Base-by-base conservation (phyloP, 139 green algal genomes). In the Spirogloea muscicola region DNA sequence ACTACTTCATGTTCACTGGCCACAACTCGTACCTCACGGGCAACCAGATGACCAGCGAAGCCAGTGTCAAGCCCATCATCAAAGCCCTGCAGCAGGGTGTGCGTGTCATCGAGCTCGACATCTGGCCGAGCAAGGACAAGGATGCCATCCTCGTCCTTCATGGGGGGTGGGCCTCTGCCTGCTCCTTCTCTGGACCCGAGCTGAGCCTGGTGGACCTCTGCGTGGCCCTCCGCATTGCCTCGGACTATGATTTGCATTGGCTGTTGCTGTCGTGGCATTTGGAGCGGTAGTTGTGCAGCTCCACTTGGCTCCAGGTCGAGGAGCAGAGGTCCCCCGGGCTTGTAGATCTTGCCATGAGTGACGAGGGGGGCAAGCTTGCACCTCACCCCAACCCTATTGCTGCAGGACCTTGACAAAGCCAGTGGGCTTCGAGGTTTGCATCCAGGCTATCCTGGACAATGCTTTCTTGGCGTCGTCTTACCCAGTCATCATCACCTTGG, bases 1-100 rank as follows among this genome's bases (percentile, higher is more conserved):
- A 81, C 34, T 81, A 81, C 66, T 81, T 58, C 74, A 78, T 77
- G 25, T 77, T 61, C 49, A 78, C 74, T 25, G 27, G 42, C 25
- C 74, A 81, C 51, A 81, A 81, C 65, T 71, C 74, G 49, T 81
- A 81, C 48, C 63, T 81, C 16, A 71, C 59, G 44, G 74, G 74
- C 49, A 81, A 81, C 65, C 74, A 81, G 74, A 55, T 81, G 41
- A 81, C 64, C 2, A 78, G 65, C 44, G 43, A 69, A 36, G 58
- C 38, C 42, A 40, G 4, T 2, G 49, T 49, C 37, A 33, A 58
- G 43, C 65, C 74, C 39, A 78, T 81, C 39, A 55, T 78, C 6
- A 42, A 55, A 31, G 43, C 66, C 36, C 74, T 81, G 2, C 21
- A 13, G 49, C 33, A 39, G 1, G 74, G 74, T 41, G 58, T 70